Evolutionary conservation across 495 filamentous ascomycete species (phyloP).

Genomic region (Aspergillus egyptiacus): DNA sequence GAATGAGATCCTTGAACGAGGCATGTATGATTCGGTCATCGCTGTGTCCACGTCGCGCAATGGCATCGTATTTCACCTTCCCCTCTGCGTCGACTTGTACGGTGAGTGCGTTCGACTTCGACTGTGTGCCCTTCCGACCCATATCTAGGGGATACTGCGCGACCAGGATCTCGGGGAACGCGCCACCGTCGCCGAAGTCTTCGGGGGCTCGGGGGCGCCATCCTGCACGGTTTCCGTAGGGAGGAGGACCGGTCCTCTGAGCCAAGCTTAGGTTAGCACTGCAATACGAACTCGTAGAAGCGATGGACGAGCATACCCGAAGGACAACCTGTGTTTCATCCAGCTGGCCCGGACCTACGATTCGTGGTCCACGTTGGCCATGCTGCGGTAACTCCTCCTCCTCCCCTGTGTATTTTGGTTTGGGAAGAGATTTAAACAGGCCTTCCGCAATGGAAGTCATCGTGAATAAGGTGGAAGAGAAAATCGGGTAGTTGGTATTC

Average conservation of each 20-base stretch:
- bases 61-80: slow-evolving; percentile 94
- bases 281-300: background rate
- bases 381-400: slow-evolving; percentile 72
- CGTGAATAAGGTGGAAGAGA: slow-evolving; percentile 18
- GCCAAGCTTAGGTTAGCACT: background rate
- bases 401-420: slow-evolving; percentile 82
- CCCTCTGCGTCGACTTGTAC: slow-evolving; percentile 87
- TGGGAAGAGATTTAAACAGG: slow-evolving; percentile 76
- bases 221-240: slow-evolving; percentile 76
- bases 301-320: slow-evolving; percentile 48
- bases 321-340: slow-evolving; percentile 84
- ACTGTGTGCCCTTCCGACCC: slow-evolving; percentile 68
- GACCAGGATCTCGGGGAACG: slow-evolving; percentile 89
- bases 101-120: slow-evolving; percentile 79
- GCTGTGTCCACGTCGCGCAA: slow-evolving; percentile 83
- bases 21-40: slow-evolving; percentile 83
- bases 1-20: slow-evolving; percentile 95
- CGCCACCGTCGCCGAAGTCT: slow-evolving; percentile 94
- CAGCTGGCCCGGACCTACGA: slow-evolving; percentile 69
- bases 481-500: slow-evolving; percentile 6
- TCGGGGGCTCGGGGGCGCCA: slow-evolving; percentile 82
- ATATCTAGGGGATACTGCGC: slow-evolving; percentile 95
- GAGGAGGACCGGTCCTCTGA: slow-evolving; percentile 75
- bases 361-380: slow-evolving; percentile 68
- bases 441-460: slow-evolving; percentile 72